Conservation (phyloP, 176 grass and related monocot genomes). For the Aegilops longissima region DNA sequence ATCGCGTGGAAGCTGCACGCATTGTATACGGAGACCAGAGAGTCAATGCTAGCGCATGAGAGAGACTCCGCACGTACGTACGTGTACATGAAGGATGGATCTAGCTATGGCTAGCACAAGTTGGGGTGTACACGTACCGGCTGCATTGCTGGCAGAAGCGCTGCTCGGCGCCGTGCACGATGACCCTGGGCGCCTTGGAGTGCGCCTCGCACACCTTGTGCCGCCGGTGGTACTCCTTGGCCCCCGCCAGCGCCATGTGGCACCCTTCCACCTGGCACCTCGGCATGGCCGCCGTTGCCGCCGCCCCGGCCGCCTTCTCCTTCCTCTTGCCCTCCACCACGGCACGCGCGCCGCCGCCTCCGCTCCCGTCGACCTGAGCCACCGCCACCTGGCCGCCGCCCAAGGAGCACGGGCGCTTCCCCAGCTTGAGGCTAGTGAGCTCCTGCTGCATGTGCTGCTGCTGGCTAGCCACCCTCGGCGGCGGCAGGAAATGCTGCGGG, state of each 20-base stretch:
- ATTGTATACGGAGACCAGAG: neutral
- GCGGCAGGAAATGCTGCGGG: conserved; percentile 22
- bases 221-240: conserved; percentile 81
- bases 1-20: conserved; percentile 67
- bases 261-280: conserved; percentile 85
- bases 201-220: conserved; percentile 87
- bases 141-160: conserved; percentile 98
- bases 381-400: neutral
- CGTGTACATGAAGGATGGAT: neutral
- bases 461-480: neutral
- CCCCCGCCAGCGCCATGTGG: conserved; percentile 37
- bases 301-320: conserved; percentile 33
- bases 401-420: conserved; percentile 51
- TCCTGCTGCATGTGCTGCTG: conserved; percentile 39
- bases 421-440: conserved; percentile 63
- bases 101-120: neutral
- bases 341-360: neutral
- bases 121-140: conserved; percentile 34
- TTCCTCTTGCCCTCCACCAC: conserved; percentile 36
- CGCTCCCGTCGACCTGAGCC: neutral
- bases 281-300: conserved; percentile 4
- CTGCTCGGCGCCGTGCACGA: conserved; percentile 73
- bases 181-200: conserved; percentile 69
- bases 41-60: neutral
- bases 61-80: neutral